These are phyloP conservation scores for Umbelopsis sp. DNA, from an alignment of 192 early-diverging fungal genomes.

Conservation along the genomic window DNA sequence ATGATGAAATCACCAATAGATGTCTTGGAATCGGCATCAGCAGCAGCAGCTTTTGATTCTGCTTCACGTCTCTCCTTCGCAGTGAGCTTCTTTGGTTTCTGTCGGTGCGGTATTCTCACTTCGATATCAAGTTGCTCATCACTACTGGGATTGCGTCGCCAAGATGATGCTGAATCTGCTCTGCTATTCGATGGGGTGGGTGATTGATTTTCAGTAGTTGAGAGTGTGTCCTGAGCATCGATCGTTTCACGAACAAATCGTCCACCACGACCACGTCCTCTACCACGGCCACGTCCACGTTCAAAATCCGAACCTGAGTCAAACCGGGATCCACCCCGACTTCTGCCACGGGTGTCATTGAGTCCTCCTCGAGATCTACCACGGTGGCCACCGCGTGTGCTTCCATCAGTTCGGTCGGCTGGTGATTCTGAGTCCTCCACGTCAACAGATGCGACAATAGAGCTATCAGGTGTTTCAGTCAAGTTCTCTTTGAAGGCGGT, in stretches of 20 bases:
- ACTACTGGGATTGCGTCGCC: slow-evolving; percentile 13
- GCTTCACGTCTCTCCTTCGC: neutral
- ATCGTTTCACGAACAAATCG: neutral
- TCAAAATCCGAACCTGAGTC: neutral
- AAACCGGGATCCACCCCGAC: neutral
- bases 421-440: neutral
- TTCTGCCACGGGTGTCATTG: neutral
- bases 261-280: slow-evolving; percentile 11
- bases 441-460: neutral
- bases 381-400: neutral
- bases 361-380: neutral
- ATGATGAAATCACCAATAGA: neutral
- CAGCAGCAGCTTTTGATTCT: neutral
- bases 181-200: neutral
- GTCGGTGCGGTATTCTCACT: slow-evolving; percentile 4
- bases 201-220: neutral
- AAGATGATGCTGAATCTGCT: neutral
- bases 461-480: neutral
- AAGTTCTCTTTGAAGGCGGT: neutral
- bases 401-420: neutral
- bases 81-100: neutral
- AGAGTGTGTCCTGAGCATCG: neutral
- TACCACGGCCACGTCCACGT: slow-evolving; percentile 19
- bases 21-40: neutral
- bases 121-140: slow-evolving; percentile 5